Evolutionary conservation across 805 yeast genomes (phyloP).

Genomic region (Zygosaccharomyces bisporus): DNA sequence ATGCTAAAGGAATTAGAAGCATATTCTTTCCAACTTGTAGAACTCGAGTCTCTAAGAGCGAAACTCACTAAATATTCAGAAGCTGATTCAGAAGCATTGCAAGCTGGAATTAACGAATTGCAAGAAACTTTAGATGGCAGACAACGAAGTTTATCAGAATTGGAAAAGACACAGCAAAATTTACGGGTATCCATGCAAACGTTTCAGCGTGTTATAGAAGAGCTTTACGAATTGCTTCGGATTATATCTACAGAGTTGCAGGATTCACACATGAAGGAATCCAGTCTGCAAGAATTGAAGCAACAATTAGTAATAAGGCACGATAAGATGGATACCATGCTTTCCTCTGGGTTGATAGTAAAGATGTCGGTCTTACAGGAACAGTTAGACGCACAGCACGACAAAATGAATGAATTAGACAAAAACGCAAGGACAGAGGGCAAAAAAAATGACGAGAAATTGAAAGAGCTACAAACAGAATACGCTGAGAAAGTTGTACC

Average conservation of each 20-base stretch:
- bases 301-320: slow-evolving; percentile 45
- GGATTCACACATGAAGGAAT: slow-evolving; percentile 38
- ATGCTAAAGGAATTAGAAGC: slow-evolving; percentile 59
- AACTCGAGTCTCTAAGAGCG: slow-evolving; percentile 55
- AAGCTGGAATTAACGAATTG: slow-evolving; percentile 51
- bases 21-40: slow-evolving; percentile 52
- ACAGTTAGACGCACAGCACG: slow-evolving; percentile 50
- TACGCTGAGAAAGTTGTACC: slow-evolving; percentile 48
- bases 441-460: slow-evolving; percentile 43
- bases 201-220: slow-evolving; percentile 40
- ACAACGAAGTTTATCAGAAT: slow-evolving; percentile 36
- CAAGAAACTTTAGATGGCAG: slow-evolving; percentile 43
- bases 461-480: slow-evolving; percentile 43
- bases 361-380: slow-evolving; percentile 38
- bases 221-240: slow-evolving; percentile 31
- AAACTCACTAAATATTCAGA: slow-evolving; percentile 56
- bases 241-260: slow-evolving; percentile 47
- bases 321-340: slow-evolving; percentile 38
- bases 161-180: slow-evolving; percentile 49
- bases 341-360: slow-evolving; percentile 41
- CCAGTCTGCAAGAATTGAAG: slow-evolving; percentile 47
- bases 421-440: slow-evolving; percentile 43
- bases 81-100: slow-evolving; percentile 55
- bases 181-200: slow-evolving; percentile 55
- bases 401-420: slow-evolving; percentile 46